phyloP scores from a whole-genome alignment of 78 protist genomes.

The Thecamonas trahens region DNA sequence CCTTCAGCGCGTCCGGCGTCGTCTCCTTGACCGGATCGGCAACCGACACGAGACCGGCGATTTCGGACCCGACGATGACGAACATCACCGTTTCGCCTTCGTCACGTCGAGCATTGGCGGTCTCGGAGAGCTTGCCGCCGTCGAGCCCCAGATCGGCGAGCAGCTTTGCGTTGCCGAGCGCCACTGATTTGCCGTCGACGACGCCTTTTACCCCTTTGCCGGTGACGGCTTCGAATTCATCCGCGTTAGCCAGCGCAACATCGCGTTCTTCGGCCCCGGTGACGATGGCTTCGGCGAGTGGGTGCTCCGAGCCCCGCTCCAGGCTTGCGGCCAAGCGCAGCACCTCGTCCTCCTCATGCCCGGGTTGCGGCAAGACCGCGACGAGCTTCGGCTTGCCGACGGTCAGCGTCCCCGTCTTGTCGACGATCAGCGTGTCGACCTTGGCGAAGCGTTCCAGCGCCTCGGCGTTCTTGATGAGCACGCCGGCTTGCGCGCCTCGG shows the following conservation, averaged over 20 bases:
- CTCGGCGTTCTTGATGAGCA: conserved; percentile 53
- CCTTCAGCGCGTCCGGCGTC: conserved; percentile 16
- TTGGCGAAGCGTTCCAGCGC: conserved; percentile 42
- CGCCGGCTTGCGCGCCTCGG: conserved; percentile 30
- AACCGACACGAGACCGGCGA: conserved; percentile 2
- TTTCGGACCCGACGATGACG: neutral
- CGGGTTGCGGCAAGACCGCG: too few species aligned
- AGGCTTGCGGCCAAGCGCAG: too few species aligned
- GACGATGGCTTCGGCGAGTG: too few species aligned
- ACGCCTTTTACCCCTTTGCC: neutral
- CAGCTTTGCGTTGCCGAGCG: conserved; percentile 2
- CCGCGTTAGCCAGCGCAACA: too few species aligned
- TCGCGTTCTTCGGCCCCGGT: too few species aligned
- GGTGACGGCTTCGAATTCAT: neutral
- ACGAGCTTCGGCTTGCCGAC: conserved; percentile 30
- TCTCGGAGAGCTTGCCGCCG: neutral
- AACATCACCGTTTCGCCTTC: conserved; percentile 21
- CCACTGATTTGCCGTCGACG: neutral
- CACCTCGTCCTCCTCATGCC: too few species aligned
- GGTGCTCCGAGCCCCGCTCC: too few species aligned
- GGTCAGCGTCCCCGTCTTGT: conserved; percentile 89
- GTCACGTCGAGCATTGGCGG: neutral
- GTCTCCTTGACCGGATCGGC: conserved; percentile 23
- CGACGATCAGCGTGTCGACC: conserved; percentile 71
- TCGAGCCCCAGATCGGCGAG: neutral